Percentiles rank a stretch among this genome's conserved stretches.
Conservation (phyloP, 1,284 basidiomycete genomes). For the Butyriboletus appendiculatus region DNA sequence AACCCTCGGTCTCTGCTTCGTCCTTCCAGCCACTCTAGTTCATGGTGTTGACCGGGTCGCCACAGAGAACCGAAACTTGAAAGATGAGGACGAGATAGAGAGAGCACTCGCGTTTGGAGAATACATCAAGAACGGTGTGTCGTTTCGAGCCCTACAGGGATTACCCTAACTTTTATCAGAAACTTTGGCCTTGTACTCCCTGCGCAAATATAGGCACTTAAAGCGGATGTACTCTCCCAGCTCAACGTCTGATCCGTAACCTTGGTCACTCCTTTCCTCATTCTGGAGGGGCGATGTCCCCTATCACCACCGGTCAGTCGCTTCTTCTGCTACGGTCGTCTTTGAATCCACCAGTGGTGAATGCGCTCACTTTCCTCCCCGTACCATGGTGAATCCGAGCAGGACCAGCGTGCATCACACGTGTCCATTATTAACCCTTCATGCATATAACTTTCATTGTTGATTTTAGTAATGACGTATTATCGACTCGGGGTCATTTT, state of each 20-base stretch:
- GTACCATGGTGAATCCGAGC: not conserved
- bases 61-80: slow-evolving; percentile 72
- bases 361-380: not conserved
- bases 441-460: not conserved
- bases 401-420: not conserved
- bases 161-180: slow-evolving; percentile 47
- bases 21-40: not conserved
- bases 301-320: not conserved
- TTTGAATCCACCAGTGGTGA: not conserved
- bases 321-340: not conserved
- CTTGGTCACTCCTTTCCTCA: not conserved
- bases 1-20: too few relatives aligned
- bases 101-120: slow-evolving; percentile 78
- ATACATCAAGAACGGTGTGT: slow-evolving; percentile 86
- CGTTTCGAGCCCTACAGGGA: not conserved
- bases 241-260: slow-evolving; percentile 12
- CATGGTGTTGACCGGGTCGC: slow-evolving; percentile 1
- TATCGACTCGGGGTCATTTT: not conserved
- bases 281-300: not conserved
- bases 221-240: slow-evolving; percentile 65
- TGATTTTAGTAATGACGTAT: not conserved
- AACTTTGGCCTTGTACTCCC: slow-evolving; percentile 81
- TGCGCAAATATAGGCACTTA: slow-evolving; percentile 86
- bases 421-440: not conserved
- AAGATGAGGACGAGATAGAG: slow-evolving; percentile 74